Base-by-base conservation (phyloP, 2,329 filamentous ascomycete genomes). In the Gaeumannomyces tritici region DNA sequence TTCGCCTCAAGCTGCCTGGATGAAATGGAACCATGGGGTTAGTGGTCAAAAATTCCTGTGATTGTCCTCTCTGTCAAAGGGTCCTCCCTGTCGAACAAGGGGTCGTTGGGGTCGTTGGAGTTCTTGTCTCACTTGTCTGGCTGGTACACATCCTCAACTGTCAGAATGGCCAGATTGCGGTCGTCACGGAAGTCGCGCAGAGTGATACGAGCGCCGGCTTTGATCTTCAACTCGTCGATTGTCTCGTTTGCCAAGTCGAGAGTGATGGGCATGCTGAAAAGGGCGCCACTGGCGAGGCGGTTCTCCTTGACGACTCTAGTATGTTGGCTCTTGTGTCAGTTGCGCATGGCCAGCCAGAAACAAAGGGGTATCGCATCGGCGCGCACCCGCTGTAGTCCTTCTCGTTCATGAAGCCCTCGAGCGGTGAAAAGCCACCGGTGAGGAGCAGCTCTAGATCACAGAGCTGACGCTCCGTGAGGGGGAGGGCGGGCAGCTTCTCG, bases 351-450 rank as follows among this genome's bases (percentile, higher is more conserved):
- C 42, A 24, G 11, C 6, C n/a, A 51, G 42, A 3, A 24, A 51
- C 42, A 1, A 51, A 24, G 11, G 55, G 42, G 28, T 13, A 55
- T 27, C 21, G 6, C 33, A 9, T n/a, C 65, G 66, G 76, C 83
- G 76, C 83, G 69, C 84, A 93, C 91, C 90, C 88, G 77, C 96
- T 89, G 83, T 96, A 99, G 78, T 99, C 95, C 79, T 91, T 89
- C 83, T 99, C 87, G 76, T 86, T 96, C 89, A 99, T 89, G 82
- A 99, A 99, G 72, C 93, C 95, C 86, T 99, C 93, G 55, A 99
- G 86, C 64, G 95, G 95, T 67, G 93, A 97, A 82, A 99, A 99
- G 68, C 95, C 95, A 74, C 95, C 95, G 77, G 92, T 98, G 76
- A 99, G 87, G 73, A 99, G 92, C 77, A 99, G 80, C 79, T 99